Base-by-base conservation (phyloP, 192 early-diverging fungal genomes). In the Coemansia nantahalensis region DNA sequence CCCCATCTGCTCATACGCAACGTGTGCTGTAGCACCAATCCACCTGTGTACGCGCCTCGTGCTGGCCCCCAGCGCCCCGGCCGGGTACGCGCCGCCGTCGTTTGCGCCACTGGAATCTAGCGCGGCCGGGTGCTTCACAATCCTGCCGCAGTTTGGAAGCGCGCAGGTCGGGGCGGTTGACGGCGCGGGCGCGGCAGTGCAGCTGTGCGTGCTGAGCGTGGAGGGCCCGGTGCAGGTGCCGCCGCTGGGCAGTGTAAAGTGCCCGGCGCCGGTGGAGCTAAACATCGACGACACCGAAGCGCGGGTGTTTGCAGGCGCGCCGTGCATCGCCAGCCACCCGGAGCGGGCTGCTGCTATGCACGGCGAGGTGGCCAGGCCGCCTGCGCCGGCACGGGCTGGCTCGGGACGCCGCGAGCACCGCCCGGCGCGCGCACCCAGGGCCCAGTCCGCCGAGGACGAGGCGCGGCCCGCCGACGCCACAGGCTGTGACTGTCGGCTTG, bases 181-280 rank as follows among this genome's bases (percentile, higher is more conserved):
- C 12, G 21, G 36, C 11, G 33, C 19, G 10, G 39, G 49, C 4
- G 19, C 56, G 12, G 34, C 45, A 17, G 42, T 63, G 53, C 54
- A 44, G n/a, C 45, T 68, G 56, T 64, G 64, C 30, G 61, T 48
- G 8, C 22, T 76, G 36, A 49, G 61, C 22, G 65, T 68, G 13
- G 72, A 76, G 21, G 72, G 72, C 12, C 52, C 56, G 8, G 51
- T 65, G 22, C 61, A 63, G 32, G 17, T 53, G 11, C 65, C 72
- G 4, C 52, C 65, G 0, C 65, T 68, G 3, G 72, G 72, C 13
- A 64, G 53, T 41, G 35, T 45, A 26, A 17, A 49, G 16, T 64
- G 60, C n/a, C 8, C 45, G 0, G 39, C 35, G 39, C 61, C 72
- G 16, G 50, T 64, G 52, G 16, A 32, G 8, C 21, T 76, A 22